A percentile compares a stretch with the other conserved stretches of the same genome.
phyloP scores from a whole-genome alignment of 2,329 filamentous ascomycete genomes.

The Beauveria sp. region DNA sequence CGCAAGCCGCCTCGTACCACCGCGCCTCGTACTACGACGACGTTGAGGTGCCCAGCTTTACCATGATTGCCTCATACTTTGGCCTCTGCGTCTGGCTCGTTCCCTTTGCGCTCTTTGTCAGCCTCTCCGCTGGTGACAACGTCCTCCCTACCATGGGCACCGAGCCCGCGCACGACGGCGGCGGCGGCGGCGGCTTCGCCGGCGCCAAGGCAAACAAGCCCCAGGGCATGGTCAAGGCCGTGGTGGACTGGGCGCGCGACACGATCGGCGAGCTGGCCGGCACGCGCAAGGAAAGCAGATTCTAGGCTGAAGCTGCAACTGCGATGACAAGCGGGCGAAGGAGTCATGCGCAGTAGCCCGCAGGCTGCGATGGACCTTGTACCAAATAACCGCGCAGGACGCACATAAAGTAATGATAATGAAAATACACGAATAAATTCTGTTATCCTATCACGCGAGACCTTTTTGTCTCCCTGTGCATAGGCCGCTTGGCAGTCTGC shows the following conservation, averaged over 20 bases:
- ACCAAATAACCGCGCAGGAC: conserved; percentile 7
- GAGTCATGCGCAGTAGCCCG: neutral
- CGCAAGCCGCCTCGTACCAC: conserved; percentile 49
- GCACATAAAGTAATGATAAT: conserved; percentile 11
- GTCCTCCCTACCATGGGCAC: conserved; percentile 87
- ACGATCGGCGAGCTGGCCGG: conserved; percentile 40
- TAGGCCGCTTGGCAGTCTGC: no score
- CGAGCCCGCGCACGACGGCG: conserved; percentile 38
- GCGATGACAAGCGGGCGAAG: neutral
- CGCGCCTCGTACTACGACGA: conserved; percentile 56
- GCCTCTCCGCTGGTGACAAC: conserved; percentile 87
- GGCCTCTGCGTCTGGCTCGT: conserved; percentile 95
- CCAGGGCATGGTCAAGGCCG: conserved; percentile 58
- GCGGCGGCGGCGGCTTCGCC: conserved; percentile 34
- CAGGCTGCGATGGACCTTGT: neutral
- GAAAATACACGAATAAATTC: neutral
- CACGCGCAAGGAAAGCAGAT: conserved; percentile 19
- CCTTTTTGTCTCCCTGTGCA: no score
- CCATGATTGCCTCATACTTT: conserved; percentile 92
- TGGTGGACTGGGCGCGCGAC: conserved; percentile 51
- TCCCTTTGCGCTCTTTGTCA: conserved; percentile 91
- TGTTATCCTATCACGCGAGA: no score
- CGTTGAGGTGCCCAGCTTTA: conserved; percentile 68
- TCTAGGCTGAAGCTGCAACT: conserved; percentile 4
- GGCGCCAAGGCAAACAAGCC: conserved; percentile 28